Percentiles rank a stretch among this genome's conserved stretches.
phyloP scores from a whole-genome alignment of 1,284 basidiomycete genomes.

The Fomitopsis schrenkii region DNA sequence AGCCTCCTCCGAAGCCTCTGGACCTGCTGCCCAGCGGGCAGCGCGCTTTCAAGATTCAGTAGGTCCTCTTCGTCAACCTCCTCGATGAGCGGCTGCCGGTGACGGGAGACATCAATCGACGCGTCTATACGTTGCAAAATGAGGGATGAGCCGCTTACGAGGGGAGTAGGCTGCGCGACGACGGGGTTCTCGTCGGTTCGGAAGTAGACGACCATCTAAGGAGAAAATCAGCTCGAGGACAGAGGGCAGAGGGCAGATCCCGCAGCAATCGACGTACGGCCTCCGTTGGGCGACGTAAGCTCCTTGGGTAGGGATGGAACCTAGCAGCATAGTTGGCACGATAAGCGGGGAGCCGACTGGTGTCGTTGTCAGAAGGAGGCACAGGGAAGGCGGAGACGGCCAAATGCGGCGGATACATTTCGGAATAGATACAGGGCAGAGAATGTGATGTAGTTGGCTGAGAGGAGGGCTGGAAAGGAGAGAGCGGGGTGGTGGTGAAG shows the following conservation, averaged over 20 bases:
- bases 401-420: not conserved
- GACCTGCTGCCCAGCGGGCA: not conserved
- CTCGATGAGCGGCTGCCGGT: not conserved
- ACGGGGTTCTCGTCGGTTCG: not conserved
- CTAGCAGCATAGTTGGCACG: not conserved
- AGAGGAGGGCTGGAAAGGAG: not conserved
- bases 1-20: not conserved
- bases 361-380: not conserved
- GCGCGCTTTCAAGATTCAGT: not conserved
- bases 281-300: not conserved
- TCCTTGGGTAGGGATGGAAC: not conserved
- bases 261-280: not conserved
- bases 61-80: conserved; percentile 1
- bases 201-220: not conserved
- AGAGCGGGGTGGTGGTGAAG: no score
- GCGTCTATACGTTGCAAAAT: not conserved
- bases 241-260: not conserved
- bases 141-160: not conserved
- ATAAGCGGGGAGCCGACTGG: not conserved
- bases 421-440: not conserved
- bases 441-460: not conserved
- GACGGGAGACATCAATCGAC: not conserved
- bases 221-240: not conserved
- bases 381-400: not conserved
- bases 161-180: not conserved